Evolutionary conservation across 768 basidiomycete species (phyloP), one percentile per base, ranked within the genome.

Genomic region (Russula olivacea): DNA sequence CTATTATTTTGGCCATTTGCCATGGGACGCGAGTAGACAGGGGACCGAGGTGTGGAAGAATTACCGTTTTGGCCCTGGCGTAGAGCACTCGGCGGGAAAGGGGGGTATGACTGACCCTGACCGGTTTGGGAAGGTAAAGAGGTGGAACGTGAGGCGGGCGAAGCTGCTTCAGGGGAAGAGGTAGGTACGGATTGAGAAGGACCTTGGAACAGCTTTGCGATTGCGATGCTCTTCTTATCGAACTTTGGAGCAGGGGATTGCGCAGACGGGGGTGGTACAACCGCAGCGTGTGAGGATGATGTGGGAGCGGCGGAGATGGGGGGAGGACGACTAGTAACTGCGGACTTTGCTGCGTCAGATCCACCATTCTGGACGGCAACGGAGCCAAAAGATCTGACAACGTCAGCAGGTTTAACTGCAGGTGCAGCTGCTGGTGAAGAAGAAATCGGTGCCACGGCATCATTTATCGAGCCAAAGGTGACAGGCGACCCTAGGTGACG

Each of bases 391-490:
- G 88, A 83, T 75, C 87, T 91, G 69, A 93, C 87, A 69, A 76
- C 81, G 70, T 87, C 87, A 66, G 58, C 65, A 52, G 84, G 78
- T 78, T 85, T 88, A 71, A 84, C 78, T 67, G 75, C 80, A 61
- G 78, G 83, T 67, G 77, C 77, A 47, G 85, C 80, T 59, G 90
- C 88, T 40, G 92, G 91, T 10, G 91, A 91, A 51, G 91, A 88
- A 40, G 91, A 89, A 69, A 93, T 86, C 64, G 87, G 81, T 58
- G 90, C 85, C 68, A 77, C 73, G 12, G 80, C 82, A 74, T 91
- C 89, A 76, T 92, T 88, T 80, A 94, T 90, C 52, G 92, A 92
- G 69, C 93, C 93, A 78, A 95, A 94, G 55, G 88, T 89, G 68
- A 96, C 86, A 57, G 82, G 77, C 61, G 85, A 83, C 69, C 81